Base-by-base conservation (phyloP, 169 alveolate species). In the Theileria parva region DNA sequence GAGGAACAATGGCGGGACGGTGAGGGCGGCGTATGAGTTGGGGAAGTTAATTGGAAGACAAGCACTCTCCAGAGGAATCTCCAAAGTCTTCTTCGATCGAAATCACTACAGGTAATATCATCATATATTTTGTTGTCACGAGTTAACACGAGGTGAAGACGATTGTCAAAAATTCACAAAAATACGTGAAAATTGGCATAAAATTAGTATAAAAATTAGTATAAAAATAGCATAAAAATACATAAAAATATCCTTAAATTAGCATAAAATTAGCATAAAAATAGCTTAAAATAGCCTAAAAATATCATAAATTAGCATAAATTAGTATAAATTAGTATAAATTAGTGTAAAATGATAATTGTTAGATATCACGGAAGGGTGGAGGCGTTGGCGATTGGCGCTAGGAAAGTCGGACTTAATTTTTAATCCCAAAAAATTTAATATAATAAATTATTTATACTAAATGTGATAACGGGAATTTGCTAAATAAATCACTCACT, bases 321-420 rank as follows among this genome's bases (percentile, higher is more conserved):
- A 13, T 25, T 11, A 11, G 53, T 61, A 21, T 13, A 61, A 63
- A 2, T 63, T 17, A n/a, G 28, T 32, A 19, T 32, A 1, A 63
- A 63, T 17, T 15, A 63, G 50, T 15, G 6, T 63, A 63, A 6
- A 48, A 37, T n/a, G n/a, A n/a, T n/a, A 32, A 32, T 32, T 21
- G 5, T 19, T 34, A 81, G 89, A 83, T 89, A 89, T 61, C 91
- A 78, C 21, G 94, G 92, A 28, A 74, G 89, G 37, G 92, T 89
- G 11, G 94, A 89, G 53, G 94, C 94, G 0, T 66, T 89, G 27
- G 94, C 94, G n/a, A 89, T 86, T 9, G 94, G 94, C 4, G 94
- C 94, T n/a, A 75, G 94, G 32, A 89, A 88, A 69, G 91, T 89
- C 59, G 94, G 94, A 8, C 77, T 89, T 28, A 67, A 78, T 13